Evolutionary conservation across 768 basidiomycete species (phyloP), one percentile per base, ranked within the genome.

Genomic region (Psilocybe tampanensis): DNA sequence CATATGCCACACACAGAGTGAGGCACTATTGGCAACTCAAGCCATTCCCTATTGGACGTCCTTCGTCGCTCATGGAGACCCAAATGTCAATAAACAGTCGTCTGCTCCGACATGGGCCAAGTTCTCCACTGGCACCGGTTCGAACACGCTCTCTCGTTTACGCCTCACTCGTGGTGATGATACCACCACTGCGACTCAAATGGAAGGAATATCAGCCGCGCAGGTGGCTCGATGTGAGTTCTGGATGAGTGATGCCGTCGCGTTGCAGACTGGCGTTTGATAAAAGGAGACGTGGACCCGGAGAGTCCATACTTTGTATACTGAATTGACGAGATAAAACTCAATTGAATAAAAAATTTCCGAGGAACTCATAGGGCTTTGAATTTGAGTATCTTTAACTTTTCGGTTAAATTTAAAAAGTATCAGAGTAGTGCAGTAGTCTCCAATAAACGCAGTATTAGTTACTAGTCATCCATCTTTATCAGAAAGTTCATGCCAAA

Each of bases 31-130:
- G 2, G 71, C 77, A 11, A 57, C 64, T 41, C 75, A 78, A 59
- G 75, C 75, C 11, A 77, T 80, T 26, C 69, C 68, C 5, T 78
- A 73, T 56, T 80, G 78, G 78, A 76, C 77, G n/a, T 77, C 76
- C 1, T 78, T 79, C 57, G 69, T 65, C 2, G 64, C 68, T 4
- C 65, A 54, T 26, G 72, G 73, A 23, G 44, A 70, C 50, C 73
- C 72, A 1, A 68, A 68, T 13, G 44, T 60, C 0, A 47, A 44
- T 15, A 67, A 65, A 43, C 47, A 65, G 36, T n/a, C 62, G 3
- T 49, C 54, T 3, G 70, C 72, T 8, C 67, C 70, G 2, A 24
- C 47, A 13, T 74, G 73, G 73, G 55, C 58, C 9, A 45, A 47
- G 1, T 74, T 72, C 54, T 45, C 54, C 6, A 54, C 54, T 18